Base-by-base conservation (phyloP, 148 eudicot species). In the Rhododendron ovatum region DNA sequence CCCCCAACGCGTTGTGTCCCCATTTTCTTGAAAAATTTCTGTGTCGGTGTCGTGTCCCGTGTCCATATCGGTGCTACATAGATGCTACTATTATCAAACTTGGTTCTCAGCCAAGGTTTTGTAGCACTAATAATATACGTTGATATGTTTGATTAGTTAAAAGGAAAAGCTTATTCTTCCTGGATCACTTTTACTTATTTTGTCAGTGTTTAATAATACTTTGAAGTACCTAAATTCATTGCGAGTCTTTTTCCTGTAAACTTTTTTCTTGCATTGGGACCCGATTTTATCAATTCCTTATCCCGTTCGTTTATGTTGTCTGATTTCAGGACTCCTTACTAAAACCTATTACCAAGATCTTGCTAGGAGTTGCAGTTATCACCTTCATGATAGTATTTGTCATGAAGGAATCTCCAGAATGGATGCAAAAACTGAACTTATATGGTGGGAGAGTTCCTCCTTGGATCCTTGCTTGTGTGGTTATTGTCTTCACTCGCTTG, bases 401-500 rank as follows among this genome's bases (percentile, higher is more conserved):
- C 61, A 87, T 87, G 86, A 93, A 82, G 80, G 96, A 95, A 90
- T 84, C 87, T 41, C 99, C 99, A 3, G 83, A 43, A 65, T 94
- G 95, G 96, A 94, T 94, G 5, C 82, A 91, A 41, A 97, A 92
- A 87, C 86, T 97, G 9, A 93, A 88, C 88, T 22, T 95, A 43
- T 89, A 91, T 9, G 95, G 92, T 12, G 85, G 87, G 76, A 89
- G 91, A 84, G 85, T 97, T 85, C 95, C 99, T 87, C 98, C 99
- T 15, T 97, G 99, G 99, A 47, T 97, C 87, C 90, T 97, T 82
- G 93, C 98, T 57, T 94, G 95, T 86, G 99, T 82, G 2, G 91
- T 95, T 84, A 93, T 97, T 55, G 91, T 95, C 47, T 97, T 97
- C 92, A 94, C 92, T 76, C 98, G 99, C 83, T 82, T 93, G 93